Conservation (phyloP, 2,329 filamentous ascomycete genomes). For the Fusarium neocosmosporiellum region DNA sequence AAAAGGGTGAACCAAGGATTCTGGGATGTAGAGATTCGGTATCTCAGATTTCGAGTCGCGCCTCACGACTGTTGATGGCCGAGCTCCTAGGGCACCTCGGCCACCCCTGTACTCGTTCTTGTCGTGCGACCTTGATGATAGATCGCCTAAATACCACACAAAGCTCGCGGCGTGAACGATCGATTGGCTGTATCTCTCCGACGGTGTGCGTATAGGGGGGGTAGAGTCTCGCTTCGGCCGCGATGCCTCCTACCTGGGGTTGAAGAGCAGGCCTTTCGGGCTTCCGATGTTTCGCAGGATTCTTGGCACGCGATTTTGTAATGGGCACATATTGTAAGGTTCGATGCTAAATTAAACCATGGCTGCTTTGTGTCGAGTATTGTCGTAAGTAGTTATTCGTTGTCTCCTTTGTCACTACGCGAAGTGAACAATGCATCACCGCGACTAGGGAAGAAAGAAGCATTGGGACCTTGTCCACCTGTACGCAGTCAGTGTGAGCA, state of each 20-base stretch:
- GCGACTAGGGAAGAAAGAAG: not conserved
- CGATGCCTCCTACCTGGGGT: not conserved
- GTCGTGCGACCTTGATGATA: not conserved
- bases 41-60: not conserved
- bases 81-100: not conserved
- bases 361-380: not conserved
- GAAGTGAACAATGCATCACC: not conserved
- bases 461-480: not conserved
- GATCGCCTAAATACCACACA: not conserved
- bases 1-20: not conserved
- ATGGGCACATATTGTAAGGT: accelerated
- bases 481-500: not conserved
- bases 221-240: not conserved
- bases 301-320: not conserved
- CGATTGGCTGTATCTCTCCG: not conserved
- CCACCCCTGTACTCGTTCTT: not conserved
- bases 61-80: not conserved
- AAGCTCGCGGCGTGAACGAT: not conserved
- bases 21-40: not conserved
- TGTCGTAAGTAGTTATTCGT: not conserved
- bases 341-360: not conserved
- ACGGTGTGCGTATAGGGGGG: not conserved
- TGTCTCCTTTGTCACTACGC: not conserved
- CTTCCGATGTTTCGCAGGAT: not conserved
- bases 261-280: not conserved